Evolutionary conservation across 345 rosid species (phyloP), one percentile per base, ranked within the genome.

Genomic region (Lepidium africanum): DNA sequence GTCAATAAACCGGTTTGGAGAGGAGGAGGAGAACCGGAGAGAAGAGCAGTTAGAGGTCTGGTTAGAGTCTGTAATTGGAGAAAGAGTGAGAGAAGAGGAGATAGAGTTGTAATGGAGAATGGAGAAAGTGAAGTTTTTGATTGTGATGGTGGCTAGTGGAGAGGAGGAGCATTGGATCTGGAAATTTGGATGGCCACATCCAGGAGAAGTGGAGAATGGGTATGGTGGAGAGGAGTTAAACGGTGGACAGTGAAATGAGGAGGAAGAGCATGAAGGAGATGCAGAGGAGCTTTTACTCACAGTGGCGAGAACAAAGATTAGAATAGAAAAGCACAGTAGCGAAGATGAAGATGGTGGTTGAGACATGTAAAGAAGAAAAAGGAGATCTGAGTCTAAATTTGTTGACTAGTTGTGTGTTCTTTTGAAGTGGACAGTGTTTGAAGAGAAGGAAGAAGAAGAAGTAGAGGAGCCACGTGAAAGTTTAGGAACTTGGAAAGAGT

Each of bases 171-270:
- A 92, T 69, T 81, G 83, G 66, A 92, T 73, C 45, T 74, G 84
- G 79, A 92, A 92, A 23, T 76, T 69, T 1, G 98, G 98, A 70
- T 92, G 98, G 59, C 97, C 97, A 51, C 89, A 83, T 11, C 96
- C 96, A 0, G 87, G 80, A 3, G 86, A 73, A 1, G 77, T 16
- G 4, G 98, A 92, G 87, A 88, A 92, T 5, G 98, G 96, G 66
- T 76, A 87, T 1, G 89, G 81, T 2, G 87, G 91, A 8, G 80
- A 46, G 5, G 89, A 74, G 47, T 77, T 71, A 74, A 92, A 92
- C 2, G 97, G 97, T 7, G 96, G 90, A 47, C 98, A 92, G 21
- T 68, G 74, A 2, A 76, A 63, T 49, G 72, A 2, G 6, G 67
- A 55, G 9, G 59, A 55, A 21, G 79, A 37, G 66, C 85, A 78